Evolutionary conservation across 306 rosid species (phyloP).

Genomic region (Pachyrhizus erosus): DNA sequence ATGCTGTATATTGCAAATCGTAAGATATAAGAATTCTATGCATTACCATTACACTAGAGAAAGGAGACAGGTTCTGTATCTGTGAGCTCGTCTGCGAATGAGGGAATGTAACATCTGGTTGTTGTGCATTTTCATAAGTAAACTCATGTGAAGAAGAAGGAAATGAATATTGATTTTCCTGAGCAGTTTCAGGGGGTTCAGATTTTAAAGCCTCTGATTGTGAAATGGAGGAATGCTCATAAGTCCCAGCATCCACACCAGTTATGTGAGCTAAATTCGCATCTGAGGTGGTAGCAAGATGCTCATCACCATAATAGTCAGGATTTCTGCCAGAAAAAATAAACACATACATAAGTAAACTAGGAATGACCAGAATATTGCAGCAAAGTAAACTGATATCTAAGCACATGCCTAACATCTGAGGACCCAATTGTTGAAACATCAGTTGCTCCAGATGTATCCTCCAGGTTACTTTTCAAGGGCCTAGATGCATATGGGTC

Average conservation of each 20-base stretch:
- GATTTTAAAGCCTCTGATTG: constrained; percentile 80
- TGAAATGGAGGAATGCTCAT: constrained; percentile 74
- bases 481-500: constrained; percentile 60
- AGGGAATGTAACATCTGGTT: constrained; percentile 62
- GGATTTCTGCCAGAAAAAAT: constrained; percentile 66
- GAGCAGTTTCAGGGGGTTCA: constrained; percentile 70
- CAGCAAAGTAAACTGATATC: background rate
- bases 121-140: constrained; percentile 75
- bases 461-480: constrained; percentile 68
- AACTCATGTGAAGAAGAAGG: constrained; percentile 83
- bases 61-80: constrained; percentile 79
- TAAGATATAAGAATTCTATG: constrained; percentile 24
- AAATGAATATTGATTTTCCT: constrained; percentile 75
- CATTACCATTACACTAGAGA: constrained; percentile 87
- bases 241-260: constrained; percentile 62
- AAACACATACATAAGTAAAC: constrained; percentile 16
- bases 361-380: constrained; percentile 26
- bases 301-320: constrained; percentile 87
- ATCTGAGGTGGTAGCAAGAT: constrained; percentile 66
- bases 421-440: constrained; percentile 73
- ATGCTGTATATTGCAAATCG: constrained; percentile 6
- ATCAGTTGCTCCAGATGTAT: constrained; percentile 69
- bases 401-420: constrained; percentile 64
- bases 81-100: constrained; percentile 81
- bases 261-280: constrained; percentile 74